phyloP scores from a whole-genome alignment of 23 red algal genomes.

The Gracilaria caudata region DNA sequence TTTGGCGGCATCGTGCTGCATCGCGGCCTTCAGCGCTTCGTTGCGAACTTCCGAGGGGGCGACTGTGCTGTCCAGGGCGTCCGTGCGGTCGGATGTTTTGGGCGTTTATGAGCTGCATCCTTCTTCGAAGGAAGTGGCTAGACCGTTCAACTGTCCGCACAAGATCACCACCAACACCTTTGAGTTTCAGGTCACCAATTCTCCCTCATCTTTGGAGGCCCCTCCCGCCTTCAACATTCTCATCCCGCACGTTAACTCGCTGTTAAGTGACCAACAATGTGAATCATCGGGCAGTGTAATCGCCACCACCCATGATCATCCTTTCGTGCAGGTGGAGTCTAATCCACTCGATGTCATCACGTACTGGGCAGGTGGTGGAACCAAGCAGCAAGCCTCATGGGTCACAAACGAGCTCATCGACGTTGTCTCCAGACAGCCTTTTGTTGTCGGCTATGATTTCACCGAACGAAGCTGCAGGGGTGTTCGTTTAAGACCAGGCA shows the following conservation, averaged over 20 bases:
- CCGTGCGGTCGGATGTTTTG: slow-evolving; percentile 21
- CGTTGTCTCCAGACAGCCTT: slow-evolving; percentile 2
- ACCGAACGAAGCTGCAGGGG: slow-evolving; percentile 33
- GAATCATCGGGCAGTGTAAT: slow-evolving; percentile 22
- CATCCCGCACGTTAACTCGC: slow-evolving; percentile 29
- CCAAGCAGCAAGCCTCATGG: not conserved
- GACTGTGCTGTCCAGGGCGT: not conserved
- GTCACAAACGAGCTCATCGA: slow-evolving; percentile 21
- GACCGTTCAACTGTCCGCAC: not conserved
- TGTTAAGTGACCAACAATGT: not conserved
- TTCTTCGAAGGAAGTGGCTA: not conserved
- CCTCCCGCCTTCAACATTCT: slow-evolving; percentile 37
- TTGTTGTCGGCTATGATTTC: slow-evolving; percentile 44
- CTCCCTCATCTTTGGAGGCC: not conserved
- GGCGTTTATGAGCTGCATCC: slow-evolving; percentile 37
- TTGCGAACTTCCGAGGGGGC: not conserved
- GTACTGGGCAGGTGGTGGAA: slow-evolving; percentile 15
- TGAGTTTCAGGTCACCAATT: slow-evolving; percentile 21
- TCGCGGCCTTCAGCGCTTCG: not conserved
- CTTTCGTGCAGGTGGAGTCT: slow-evolving; percentile 8
- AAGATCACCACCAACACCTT: slow-evolving; percentile 28
- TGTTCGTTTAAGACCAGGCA: not conserved
- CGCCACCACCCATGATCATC: slow-evolving; percentile 39
- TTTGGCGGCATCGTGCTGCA: too few species aligned
- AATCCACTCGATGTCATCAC: not conserved